Percentiles rank a stretch among this genome's conserved stretches.
Evolutionary conservation across 495 filamentous ascomycete genomes (phyloP).

Genomic region (Aspergillus saccharolyticus): DNA sequence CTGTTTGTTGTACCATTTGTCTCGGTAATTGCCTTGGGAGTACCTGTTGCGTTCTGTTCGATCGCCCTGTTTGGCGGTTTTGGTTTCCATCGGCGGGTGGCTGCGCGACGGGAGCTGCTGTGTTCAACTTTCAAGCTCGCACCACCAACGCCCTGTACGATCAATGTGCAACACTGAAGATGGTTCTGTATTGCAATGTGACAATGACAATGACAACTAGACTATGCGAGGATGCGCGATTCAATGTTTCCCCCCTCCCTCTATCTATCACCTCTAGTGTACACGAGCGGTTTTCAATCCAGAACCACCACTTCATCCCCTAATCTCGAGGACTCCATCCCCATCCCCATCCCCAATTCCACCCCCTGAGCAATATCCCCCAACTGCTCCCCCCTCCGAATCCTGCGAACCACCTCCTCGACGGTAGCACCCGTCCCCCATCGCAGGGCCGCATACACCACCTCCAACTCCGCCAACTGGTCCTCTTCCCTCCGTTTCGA

Average conservation of each 20-base stretch:
- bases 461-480: constrained; percentile 12
- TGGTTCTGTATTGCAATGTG: neutral
- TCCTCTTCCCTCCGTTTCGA: neutral
- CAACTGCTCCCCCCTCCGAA: constrained; percentile 11
- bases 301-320: neutral
- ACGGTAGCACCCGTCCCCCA: constrained; percentile 9
- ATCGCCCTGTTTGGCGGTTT: neutral
- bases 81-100: neutral
- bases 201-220: neutral
- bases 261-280: too few relatives aligned
- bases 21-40: neutral
- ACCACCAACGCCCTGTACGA: neutral
- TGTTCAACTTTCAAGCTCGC: neutral
- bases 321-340: neutral
- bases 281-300: too few relatives aligned
- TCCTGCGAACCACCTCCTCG: constrained; percentile 10
- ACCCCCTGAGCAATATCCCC: constrained; percentile 6
- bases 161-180: neutral
- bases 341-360: neutral
- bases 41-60: neutral
- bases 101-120: neutral
- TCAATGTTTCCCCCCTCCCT: too few relatives aligned
- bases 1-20: neutral
- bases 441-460: constrained; percentile 13
- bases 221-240: too few relatives aligned